These are phyloP conservation scores for Porodaedalea pini DNA, from an alignment of 1,284 basidiomycete species.

Conservation along the genomic window DNA sequence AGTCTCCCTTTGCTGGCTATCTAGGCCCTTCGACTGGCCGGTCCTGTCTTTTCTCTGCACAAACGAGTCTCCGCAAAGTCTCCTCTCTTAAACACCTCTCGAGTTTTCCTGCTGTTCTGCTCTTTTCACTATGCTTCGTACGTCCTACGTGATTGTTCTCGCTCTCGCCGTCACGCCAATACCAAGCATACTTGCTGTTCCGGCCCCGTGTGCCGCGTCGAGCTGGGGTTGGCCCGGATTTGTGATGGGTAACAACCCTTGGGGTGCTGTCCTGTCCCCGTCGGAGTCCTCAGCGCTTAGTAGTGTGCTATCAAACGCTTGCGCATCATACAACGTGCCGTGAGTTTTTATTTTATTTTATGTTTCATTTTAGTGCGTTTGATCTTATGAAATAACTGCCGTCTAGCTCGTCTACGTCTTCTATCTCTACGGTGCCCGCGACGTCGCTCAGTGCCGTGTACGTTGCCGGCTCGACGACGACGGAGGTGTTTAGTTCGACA, in stretches of 20 bases:
- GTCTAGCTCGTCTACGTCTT: neutral
- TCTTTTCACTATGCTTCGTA: constrained; percentile 40
- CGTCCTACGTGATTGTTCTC: constrained; percentile 36
- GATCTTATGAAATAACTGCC: neutral
- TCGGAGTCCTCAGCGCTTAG: neutral
- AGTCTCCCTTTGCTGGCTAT: constrained; percentile 22
- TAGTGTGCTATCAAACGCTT: neutral
- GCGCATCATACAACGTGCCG: neutral
- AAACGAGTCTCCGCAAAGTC: constrained; percentile 26
- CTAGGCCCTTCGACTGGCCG: constrained; percentile 14
- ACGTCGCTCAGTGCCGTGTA: neutral
- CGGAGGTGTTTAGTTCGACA: neutral
- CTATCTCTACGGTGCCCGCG: neutral
- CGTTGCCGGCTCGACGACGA: neutral
- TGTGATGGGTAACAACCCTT: constrained; percentile 50
- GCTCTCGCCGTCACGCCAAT: constrained; percentile 31
- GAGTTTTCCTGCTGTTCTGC: constrained; percentile 23
- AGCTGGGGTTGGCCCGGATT: constrained; percentile 52
- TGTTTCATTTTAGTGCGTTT: neutral
- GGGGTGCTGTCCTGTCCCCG: constrained; percentile 36
- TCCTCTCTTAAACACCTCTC: constrained; percentile 15
- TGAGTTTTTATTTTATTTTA: neutral
- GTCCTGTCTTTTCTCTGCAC: constrained; percentile 22
- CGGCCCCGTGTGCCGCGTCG: constrained; percentile 41
- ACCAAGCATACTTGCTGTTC: constrained; percentile 39